These are phyloP conservation scores for Piper longum DNA, from an alignment of 164 flowering plant species.

Conservation along the genomic window DNA sequence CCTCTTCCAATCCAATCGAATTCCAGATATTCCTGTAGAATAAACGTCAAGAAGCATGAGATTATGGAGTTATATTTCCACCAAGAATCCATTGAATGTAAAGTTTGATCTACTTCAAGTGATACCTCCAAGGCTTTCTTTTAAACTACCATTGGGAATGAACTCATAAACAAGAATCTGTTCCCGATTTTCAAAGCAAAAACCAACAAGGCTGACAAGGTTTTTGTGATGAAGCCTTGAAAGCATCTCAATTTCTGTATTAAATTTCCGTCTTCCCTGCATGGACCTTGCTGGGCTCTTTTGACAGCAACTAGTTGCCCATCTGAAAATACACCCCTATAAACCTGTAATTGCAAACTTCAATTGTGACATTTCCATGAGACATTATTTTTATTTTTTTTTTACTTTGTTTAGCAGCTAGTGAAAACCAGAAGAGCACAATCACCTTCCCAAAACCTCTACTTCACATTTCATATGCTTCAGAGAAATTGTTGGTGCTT, in stretches of 20 bases:
- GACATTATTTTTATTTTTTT: neutral
- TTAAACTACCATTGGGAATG: conserved; percentile 49
- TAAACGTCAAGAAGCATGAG: neutral
- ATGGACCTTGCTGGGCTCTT: conserved; percentile 56
- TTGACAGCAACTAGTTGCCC: conserved; percentile 51
- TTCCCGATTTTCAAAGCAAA: conserved; percentile 66
- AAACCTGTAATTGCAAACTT: conserved; percentile 26
- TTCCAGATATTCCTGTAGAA: neutral
- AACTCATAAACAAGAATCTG: conserved; percentile 60
- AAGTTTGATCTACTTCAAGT: neutral
- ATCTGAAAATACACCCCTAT: conserved; percentile 38
- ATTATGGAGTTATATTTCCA: neutral
- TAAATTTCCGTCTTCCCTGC: conserved; percentile 63
- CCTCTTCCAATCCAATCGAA: conserved; percentile 1
- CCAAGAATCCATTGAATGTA: too few relatives aligned
- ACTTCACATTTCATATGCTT: conserved; percentile 39
- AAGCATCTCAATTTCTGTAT: conserved; percentile 58
- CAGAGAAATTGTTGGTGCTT: conserved; percentile 48
- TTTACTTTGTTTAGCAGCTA: conserved; percentile 4
- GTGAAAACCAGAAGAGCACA: conserved; percentile 17
- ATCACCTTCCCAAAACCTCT: conserved; percentile 25
- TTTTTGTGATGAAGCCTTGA: conserved; percentile 73
- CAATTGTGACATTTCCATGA: neutral
- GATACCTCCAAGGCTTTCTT: conserved; percentile 48
- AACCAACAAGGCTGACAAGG: conserved; percentile 56